phyloP scores from a whole-genome alignment of 305 asterid species.

The Solanum chacoense region DNA sequence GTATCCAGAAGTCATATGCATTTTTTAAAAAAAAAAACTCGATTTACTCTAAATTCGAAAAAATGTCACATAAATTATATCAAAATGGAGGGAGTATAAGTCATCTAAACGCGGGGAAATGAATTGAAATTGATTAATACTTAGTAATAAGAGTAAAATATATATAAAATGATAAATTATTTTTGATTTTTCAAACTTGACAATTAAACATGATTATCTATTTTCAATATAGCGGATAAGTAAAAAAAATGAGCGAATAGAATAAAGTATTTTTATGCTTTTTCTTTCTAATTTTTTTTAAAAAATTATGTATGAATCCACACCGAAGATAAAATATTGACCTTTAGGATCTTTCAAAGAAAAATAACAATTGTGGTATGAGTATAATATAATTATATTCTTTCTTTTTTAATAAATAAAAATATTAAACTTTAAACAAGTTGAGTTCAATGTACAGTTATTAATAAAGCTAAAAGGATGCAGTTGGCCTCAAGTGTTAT shows the following conservation, averaged over 20 bases:
- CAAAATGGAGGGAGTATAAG: background rate
- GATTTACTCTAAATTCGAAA: background rate
- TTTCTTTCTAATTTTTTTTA: background rate
- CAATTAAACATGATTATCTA: no score
- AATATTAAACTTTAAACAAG: background rate
- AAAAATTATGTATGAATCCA: background rate
- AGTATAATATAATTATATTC: no score
- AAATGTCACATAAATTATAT: no score
- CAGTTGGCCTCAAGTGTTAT: background rate
- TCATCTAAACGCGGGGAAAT: background rate
- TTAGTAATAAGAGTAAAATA: background rate
- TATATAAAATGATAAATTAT: no score
- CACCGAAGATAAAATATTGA: background rate
- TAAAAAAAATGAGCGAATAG: background rate
- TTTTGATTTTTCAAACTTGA: no score
- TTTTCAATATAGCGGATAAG: no score
- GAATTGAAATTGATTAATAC: background rate
- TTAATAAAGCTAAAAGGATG: background rate
- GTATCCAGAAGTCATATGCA: no score
- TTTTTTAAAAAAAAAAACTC: no score
- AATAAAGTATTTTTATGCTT: no score
- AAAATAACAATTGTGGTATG: background rate
- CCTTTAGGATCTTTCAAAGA: background rate
- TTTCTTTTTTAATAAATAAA: background rate
- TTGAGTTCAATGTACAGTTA: background rate